phyloP scores from a whole-genome alignment of 352 stramenopile species.

The Phytophthora multivora region DNA sequence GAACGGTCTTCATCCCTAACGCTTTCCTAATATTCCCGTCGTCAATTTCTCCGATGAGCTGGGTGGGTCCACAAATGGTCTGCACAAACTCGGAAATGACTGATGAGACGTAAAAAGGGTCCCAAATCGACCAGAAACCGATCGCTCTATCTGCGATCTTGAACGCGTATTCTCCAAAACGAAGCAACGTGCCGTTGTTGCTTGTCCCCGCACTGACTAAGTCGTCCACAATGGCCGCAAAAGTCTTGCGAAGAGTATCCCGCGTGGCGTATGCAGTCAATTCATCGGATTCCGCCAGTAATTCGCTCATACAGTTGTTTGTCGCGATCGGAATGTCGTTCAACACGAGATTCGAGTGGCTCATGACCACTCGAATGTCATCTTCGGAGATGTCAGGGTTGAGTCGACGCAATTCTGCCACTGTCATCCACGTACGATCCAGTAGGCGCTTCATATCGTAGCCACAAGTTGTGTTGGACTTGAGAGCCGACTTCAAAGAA shows the following conservation, averaged over 20 bases:
- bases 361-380: slow-evolving; percentile 38
- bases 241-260: slow-evolving; percentile 52
- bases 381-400: slow-evolving; percentile 36
- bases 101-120: slow-evolving; percentile 46
- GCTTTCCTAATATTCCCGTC: slow-evolving; percentile 46
- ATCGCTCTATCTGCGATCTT: slow-evolving; percentile 49
- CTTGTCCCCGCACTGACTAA: slow-evolving; percentile 44
- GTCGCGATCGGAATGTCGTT: slow-evolving; percentile 55
- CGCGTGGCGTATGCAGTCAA: slow-evolving; percentile 33
- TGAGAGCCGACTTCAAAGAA: slow-evolving; percentile 29
- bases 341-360: slow-evolving; percentile 48
- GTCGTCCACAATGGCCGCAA: slow-evolving; percentile 47
- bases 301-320: slow-evolving; percentile 44
- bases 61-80: slow-evolving; percentile 46
- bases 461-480: slow-evolving; percentile 36
- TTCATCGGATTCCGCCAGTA: slow-evolving; percentile 24
- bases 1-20: slow-evolving; percentile 41
- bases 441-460: slow-evolving; percentile 40
- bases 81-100: slow-evolving; percentile 54
- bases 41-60: slow-evolving; percentile 50
- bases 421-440: slow-evolving; percentile 42
- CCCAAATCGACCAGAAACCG: slow-evolving; percentile 44
- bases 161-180: slow-evolving; percentile 39
- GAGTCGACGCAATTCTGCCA: slow-evolving; percentile 26
- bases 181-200: slow-evolving; percentile 37